A percentile compares a stretch with the other conserved stretches of the same genome.
Evolutionary conservation across 345 rosid species (phyloP).

Genomic region (Ricinus communis): DNA sequence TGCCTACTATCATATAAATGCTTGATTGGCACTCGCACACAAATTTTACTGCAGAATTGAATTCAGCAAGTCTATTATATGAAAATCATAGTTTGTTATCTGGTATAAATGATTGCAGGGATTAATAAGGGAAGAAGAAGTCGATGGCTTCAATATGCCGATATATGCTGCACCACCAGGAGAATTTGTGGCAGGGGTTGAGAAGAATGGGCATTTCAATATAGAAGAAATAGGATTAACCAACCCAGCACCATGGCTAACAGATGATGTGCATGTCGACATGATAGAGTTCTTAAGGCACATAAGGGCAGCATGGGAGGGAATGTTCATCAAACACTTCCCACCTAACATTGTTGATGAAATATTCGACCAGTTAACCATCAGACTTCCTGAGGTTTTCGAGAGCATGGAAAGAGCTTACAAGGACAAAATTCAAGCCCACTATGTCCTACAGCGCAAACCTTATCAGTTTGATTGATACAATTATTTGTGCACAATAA

Average conservation of each 20-base stretch:
- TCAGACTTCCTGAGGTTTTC: constrained; percentile 30
- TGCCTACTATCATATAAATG: background rate
- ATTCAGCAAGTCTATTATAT: no score
- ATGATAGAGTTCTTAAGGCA: constrained; percentile 35
- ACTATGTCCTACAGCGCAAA: constrained; percentile 19
- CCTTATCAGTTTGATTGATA: background rate
- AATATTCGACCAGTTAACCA: constrained; percentile 33
- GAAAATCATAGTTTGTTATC: no score
- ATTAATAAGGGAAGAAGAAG: constrained; percentile 36
- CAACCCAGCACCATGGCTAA: constrained; percentile 44
- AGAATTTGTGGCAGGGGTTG: constrained; percentile 33
- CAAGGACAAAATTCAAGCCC: constrained; percentile 37
- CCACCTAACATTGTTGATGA: constrained; percentile 18
- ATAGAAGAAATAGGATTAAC: constrained; percentile 38
- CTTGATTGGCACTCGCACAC: no score
- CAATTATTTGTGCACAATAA: no score
- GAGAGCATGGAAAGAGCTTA: constrained; percentile 37
- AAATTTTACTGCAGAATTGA: no score
- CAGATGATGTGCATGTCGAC: constrained; percentile 33
- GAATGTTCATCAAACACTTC: constrained; percentile 41
- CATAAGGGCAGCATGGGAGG: constrained; percentile 54
- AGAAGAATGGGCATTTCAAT: constrained; percentile 39
- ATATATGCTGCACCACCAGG: constrained; percentile 47
- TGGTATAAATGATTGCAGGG: constrained; percentile 29
- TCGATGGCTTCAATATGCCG: constrained; percentile 54